These are phyloP conservation scores for Saccharomyces hybrid DNA, from an alignment of 1,139 yeast genomes.

Conservation along the genomic window DNA sequence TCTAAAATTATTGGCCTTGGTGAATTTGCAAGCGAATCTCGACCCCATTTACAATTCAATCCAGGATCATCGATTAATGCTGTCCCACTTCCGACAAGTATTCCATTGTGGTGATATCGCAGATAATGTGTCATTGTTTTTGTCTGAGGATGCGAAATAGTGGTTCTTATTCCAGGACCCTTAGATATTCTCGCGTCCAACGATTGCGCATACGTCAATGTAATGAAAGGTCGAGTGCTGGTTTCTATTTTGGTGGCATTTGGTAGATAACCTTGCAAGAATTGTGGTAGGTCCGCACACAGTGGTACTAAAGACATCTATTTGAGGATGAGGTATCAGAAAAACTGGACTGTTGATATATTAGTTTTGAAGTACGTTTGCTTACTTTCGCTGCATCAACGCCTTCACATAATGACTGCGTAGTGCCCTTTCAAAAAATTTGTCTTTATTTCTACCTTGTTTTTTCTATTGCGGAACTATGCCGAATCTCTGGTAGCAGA, in stretches of 20 bases:
- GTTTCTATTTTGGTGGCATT: conserved; percentile 19
- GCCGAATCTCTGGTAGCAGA: neutral
- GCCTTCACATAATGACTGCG: neutral
- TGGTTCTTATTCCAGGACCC: conserved; percentile 65
- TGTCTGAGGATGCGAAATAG: conserved; percentile 76
- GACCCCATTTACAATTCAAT: conserved; percentile 55
- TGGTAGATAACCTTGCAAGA: conserved; percentile 38
- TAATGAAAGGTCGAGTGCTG: conserved; percentile 43
- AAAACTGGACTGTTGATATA: too few relatives aligned
- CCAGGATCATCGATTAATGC: conserved; percentile 83
- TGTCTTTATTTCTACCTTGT: neutral
- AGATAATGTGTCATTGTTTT: conserved; percentile 92
- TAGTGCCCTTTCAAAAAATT: neutral
- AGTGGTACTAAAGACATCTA: conserved; percentile 32
- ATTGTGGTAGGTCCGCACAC: conserved; percentile 30
- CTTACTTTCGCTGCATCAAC: too few relatives aligned
- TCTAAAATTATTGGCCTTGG: conserved; percentile 75
- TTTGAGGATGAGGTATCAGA: too few relatives aligned
- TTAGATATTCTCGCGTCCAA: conserved; percentile 79
- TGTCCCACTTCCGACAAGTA: conserved; percentile 76
- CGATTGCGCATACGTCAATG: conserved; percentile 88
- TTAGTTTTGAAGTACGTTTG: too few relatives aligned
- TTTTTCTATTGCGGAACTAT: neutral
- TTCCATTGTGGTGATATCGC: conserved; percentile 72
- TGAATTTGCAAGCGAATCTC: conserved; percentile 20